Evolutionary conservation across 2,329 filamentous ascomycete genomes (phyloP), one percentile per base, ranked within the genome.

Genomic region (Botrytis sinoallii): DNA sequence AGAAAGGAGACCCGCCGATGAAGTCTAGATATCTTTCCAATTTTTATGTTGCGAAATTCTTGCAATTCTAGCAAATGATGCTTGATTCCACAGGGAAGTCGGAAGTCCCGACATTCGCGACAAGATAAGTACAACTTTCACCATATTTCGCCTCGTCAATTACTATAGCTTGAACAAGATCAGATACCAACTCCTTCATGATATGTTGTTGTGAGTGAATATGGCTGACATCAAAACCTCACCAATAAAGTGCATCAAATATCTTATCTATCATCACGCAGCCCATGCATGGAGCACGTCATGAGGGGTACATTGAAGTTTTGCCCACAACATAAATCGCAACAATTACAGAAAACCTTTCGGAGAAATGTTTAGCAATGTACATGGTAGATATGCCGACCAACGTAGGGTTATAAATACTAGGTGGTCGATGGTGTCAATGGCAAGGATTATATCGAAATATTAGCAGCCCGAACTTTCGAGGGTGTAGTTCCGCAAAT

Each of bases 391-490:
- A 52, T 61, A 29, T 57, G 29, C 40, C 35, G n/a, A 10, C 18
- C 48, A 69, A 29, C 66, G 38, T 57, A 38, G 22, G 40, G 46
- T 18, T 29, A 9, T 57, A 8, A 32, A 29, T 57, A 29, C n/a
- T 57, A 18, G n/a, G 67, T 32, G 46, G n/a, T 38, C 57, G 67
- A 74, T 74, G 72, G 68, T 72, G 68, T 74, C 72, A 74, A 59
- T 29, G 40, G 60, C 72, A 71, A 64, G 72, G 72, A 65, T 71
- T 32, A 74, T 74, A 71, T 59, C 72, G 72, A 57, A 63, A 74
- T 68, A 22, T 32, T 16, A 38, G 44, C 14, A 55, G 22, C 25
- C 29, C 66, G 25, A 57, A 22, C 35, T 42, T 42, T 68, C 48
- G 35, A 57, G 22, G n/a, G 1, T 2, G 25, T 44, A 18, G 40